These are phyloP conservation scores for Termitomyces sp. DNA, from an alignment of 1,284 basidiomycete genomes.

Conservation along the genomic window DNA sequence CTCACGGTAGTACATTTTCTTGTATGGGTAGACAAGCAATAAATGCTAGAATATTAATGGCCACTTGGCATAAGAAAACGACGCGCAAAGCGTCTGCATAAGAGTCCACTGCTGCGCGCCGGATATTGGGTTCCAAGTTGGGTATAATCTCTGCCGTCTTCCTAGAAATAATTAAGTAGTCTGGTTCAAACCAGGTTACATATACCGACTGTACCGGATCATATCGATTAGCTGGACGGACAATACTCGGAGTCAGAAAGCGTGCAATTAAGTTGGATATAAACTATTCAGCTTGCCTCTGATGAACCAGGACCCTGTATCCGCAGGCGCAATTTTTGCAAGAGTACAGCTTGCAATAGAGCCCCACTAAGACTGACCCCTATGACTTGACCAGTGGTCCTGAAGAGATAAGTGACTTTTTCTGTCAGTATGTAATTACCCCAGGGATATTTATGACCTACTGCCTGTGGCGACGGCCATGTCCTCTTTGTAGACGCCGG, in stretches of 20 bases:
- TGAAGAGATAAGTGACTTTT: conserved; percentile 83
- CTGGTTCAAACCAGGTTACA: conserved; percentile 4
- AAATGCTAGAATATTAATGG: conserved; percentile 58
- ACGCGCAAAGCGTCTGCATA: conserved; percentile 81
- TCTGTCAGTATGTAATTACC: conserved; percentile 4
- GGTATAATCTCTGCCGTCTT: conserved; percentile 81
- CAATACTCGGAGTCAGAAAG: conserved; percentile 14
- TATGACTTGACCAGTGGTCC: conserved; percentile 87
- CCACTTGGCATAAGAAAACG: conserved; percentile 80
- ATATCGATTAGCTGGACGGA: conserved; percentile 58
- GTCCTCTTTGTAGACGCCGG: conserved; percentile 74
- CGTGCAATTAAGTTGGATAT: conserved; percentile 15
- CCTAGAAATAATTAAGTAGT: conserved; percentile 38
- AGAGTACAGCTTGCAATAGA: conserved; percentile 71
- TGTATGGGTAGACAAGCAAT: conserved; percentile 66
- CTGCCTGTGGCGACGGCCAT: conserved; percentile 85
- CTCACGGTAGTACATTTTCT: conserved; percentile 70
- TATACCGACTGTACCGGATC: conserved; percentile 49
- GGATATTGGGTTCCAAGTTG: conserved; percentile 55
- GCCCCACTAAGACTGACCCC: conserved; percentile 84
- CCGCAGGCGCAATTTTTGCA: conserved; percentile 59
- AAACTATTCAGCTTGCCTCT: conserved; percentile 47
- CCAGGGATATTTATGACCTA: conserved; percentile 39
- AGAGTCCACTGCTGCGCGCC: conserved; percentile 70
- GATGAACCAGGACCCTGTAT: conserved; percentile 72